Evolutionary conservation across 306 rosid species (phyloP).

Genomic region (Nissolia schottii): DNA sequence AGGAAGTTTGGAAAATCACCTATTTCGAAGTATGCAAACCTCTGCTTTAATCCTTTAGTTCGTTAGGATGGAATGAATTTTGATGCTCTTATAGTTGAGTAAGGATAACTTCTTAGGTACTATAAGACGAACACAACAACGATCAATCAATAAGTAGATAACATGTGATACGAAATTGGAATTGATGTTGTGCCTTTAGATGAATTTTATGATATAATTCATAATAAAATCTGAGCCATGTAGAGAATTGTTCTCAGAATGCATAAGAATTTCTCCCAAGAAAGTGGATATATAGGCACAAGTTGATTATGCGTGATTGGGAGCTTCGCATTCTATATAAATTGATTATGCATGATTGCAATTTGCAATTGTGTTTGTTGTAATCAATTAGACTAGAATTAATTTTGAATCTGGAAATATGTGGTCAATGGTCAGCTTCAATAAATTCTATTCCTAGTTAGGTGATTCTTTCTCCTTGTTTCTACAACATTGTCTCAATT

Average conservation of each 20-base stretch:
- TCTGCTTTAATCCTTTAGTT: neutral
- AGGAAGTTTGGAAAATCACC: constrained; percentile 94
- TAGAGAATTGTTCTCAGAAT: neutral
- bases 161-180: no score
- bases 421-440: neutral
- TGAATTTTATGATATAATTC: neutral
- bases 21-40: constrained; percentile 75
- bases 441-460: neutral
- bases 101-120: neutral
- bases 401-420: neutral
- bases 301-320: no score
- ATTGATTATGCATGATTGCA: neutral
- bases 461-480: neutral
- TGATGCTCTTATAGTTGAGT: neutral
- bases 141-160: neutral
- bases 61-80: neutral
- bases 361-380: neutral
- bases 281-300: neutral
- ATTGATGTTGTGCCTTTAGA: neutral
- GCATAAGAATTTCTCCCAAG: neutral
- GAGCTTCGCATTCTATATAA: neutral
- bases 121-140: neutral
- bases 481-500: neutral
- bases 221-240: neutral
- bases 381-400: neutral